phyloP scores from a whole-genome alignment of 1,284 basidiomycete species.

The Afroboletus lepidellus region DNA sequence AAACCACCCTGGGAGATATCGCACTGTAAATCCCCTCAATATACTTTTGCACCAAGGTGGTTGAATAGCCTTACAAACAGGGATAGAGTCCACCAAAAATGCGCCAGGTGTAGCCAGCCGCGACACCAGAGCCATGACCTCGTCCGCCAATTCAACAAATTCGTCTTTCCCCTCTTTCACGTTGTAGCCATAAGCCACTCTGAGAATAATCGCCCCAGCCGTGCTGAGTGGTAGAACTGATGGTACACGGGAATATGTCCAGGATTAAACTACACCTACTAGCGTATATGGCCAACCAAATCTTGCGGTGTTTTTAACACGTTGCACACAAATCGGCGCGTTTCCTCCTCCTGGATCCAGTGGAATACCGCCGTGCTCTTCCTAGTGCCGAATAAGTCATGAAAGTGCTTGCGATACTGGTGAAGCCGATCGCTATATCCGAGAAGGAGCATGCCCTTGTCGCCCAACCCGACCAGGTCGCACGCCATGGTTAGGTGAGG shows the following conservation, averaged over 20 bases:
- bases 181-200: slow-evolving; percentile 25
- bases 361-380: slow-evolving; percentile 15
- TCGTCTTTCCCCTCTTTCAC: slow-evolving; percentile 27
- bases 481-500: slow-evolving; percentile 24
- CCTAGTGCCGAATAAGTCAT: slow-evolving; percentile 28
- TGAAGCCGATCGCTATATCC: slow-evolving; percentile 23
- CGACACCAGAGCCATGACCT: slow-evolving; percentile 16
- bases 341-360: slow-evolving; percentile 24
- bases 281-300: slow-evolving; percentile 18
- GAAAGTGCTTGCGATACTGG: slow-evolving; percentile 19
- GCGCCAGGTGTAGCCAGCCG: slow-evolving; percentile 13
- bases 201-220: slow-evolving; percentile 17
- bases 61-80: slow-evolving; percentile 22
- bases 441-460: slow-evolving; percentile 20
- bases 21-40: slow-evolving; percentile 31
- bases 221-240: slow-evolving; percentile 3
- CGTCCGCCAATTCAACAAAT: slow-evolving; percentile 26
- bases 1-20: slow-evolving; percentile 47
- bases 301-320: slow-evolving; percentile 19
- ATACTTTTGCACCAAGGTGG: neutral
- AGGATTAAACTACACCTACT: slow-evolving; percentile 24
- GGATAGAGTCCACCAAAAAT: slow-evolving; percentile 34
- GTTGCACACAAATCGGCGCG: slow-evolving; percentile 23
- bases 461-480: slow-evolving; percentile 26
- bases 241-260: no score